phyloP scores from a whole-genome alignment of 176 grass and related monocot species.

The Phragmites australis region DNA sequence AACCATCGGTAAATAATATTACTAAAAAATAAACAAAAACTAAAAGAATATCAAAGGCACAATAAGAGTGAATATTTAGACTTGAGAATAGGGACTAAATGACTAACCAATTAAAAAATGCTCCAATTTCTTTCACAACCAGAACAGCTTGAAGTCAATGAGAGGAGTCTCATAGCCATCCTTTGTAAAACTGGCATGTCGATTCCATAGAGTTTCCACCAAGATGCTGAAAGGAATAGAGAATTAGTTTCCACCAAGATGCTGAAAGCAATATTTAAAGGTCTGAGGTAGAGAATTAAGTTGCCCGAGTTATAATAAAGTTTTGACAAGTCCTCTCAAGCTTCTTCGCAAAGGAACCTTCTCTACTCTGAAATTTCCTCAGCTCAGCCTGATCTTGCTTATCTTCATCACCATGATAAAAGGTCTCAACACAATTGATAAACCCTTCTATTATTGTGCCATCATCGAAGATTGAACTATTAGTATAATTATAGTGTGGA shows the following conservation, averaged over 20 bases:
- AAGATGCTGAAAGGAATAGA: not conserved
- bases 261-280: too few relatives aligned
- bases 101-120: too few relatives aligned
- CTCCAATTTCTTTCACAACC: not conserved
- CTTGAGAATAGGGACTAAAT: not conserved
- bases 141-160: not conserved
- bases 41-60: not conserved
- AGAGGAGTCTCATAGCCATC: not conserved
- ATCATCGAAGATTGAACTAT: not conserved
- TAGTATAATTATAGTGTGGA: not conserved
- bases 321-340: not conserved
- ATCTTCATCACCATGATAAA: not conserved
- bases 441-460: not conserved
- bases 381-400: not conserved
- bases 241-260: too few relatives aligned
- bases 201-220: not conserved
- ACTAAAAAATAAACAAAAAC: too few relatives aligned
- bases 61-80: not conserved
- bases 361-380: conserved; percentile 6
- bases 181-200: not conserved
- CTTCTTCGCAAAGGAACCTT: not conserved
- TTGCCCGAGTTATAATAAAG: not conserved
- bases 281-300: too few relatives aligned
- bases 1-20: too few relatives aligned
- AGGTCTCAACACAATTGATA: not conserved